phyloP scores from a whole-genome alignment of 2,329 filamentous ascomycete genomes.

The Nemania sp. region DNA sequence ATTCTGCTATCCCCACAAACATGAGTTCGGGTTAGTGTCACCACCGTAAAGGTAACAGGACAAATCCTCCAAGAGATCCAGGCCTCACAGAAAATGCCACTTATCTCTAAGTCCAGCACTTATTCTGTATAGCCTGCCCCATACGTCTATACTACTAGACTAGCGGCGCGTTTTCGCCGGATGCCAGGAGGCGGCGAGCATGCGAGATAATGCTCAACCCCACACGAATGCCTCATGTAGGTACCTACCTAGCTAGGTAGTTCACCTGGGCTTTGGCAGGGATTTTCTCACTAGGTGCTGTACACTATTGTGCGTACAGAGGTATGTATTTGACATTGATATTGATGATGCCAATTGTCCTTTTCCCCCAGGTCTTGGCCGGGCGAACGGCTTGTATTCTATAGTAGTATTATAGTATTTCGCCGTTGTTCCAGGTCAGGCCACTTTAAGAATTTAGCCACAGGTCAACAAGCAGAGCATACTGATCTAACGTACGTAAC shows the following conservation, averaged over 20 bases:
- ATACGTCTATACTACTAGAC: background rate
- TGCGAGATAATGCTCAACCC: conserved; percentile 2
- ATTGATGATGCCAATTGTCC: conserved; percentile 1
- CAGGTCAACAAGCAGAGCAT: too few species aligned
- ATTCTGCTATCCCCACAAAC: background rate
- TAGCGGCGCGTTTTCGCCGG: background rate
- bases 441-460: too few species aligned
- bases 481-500: too few species aligned
- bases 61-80: too few species aligned
- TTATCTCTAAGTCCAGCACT: background rate
- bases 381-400: too few species aligned
- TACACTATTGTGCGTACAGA: too few species aligned
- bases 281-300: background rate
- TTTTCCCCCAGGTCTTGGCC: background rate
- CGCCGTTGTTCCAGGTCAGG: too few species aligned
- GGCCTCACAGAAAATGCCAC: background rate
- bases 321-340: background rate
- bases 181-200: background rate
- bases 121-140: background rate
- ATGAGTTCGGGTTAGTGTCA: too few species aligned
- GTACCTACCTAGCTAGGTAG: too few species aligned
- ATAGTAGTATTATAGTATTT: too few species aligned
- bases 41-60: too few species aligned
- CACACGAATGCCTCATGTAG: background rate
- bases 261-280: background rate